Conservation (phyloP, 129 eudicot species). For the Pulicaria dysenterica region DNA sequence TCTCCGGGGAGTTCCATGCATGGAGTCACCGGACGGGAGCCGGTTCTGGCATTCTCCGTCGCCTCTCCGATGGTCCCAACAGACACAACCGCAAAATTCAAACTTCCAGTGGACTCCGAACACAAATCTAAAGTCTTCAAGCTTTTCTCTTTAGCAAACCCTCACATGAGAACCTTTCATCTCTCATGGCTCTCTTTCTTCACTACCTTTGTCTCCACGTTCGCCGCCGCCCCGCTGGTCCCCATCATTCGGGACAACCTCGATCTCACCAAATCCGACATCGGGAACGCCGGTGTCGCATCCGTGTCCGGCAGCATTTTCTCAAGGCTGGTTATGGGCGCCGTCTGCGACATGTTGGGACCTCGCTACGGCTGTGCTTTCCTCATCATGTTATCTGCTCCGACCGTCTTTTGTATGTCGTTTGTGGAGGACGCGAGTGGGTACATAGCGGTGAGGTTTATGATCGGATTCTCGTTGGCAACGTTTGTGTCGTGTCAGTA, state of each 20-base stretch:
- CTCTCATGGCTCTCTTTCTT: conserved; percentile 53
- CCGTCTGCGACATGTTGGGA: conserved; percentile 53
- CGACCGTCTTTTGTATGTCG: conserved; percentile 52
- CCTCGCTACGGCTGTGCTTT: conserved; percentile 62
- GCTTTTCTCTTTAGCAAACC: conserved; percentile 46
- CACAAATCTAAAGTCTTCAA: conserved; percentile 51
- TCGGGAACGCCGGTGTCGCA: conserved; percentile 50
- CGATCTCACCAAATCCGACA: conserved; percentile 43
- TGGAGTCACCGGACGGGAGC: conserved; percentile 46
- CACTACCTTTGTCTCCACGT: conserved; percentile 51
- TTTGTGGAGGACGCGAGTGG: conserved; percentile 43
- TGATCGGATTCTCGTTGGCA: conserved; percentile 59
- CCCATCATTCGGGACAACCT: conserved; percentile 57
- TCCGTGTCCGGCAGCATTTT: conserved; percentile 47
- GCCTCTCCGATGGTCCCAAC: conserved; percentile 34
- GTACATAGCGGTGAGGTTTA: conserved; percentile 48
- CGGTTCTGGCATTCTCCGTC: conserved; percentile 32
- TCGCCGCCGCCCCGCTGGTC: conserved; percentile 55
- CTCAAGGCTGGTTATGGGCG: conserved; percentile 62
- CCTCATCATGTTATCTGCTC: conserved; percentile 53
- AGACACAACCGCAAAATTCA: conserved; percentile 42
- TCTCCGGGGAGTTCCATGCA: conserved; percentile 43
- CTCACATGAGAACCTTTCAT: conserved; percentile 55
- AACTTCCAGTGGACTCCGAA: conserved; percentile 50
- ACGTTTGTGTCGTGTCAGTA: conserved; percentile 61